These are phyloP conservation scores for Penicillium taxi DNA, from an alignment of 495 filamentous ascomycete genomes.

Conservation along the genomic window DNA sequence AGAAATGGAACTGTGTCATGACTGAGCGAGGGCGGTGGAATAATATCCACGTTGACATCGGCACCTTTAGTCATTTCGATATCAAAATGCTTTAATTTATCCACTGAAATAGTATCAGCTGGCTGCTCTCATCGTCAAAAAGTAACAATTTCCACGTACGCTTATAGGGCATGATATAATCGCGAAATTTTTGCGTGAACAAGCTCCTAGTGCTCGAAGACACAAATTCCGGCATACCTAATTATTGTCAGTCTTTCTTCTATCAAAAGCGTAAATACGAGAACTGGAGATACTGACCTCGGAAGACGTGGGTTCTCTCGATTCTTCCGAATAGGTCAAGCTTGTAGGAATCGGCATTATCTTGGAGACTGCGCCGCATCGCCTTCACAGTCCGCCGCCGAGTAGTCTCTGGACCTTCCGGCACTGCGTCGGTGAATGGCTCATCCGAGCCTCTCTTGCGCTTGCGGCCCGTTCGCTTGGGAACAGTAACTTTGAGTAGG, in stretches of 20 bases:
- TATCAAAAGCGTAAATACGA: not conserved
- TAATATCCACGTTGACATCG: slow-evolving; percentile 54
- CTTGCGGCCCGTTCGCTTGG: slow-evolving; percentile 77
- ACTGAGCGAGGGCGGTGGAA: slow-evolving; percentile 72
- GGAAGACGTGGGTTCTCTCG: slow-evolving; percentile 75
- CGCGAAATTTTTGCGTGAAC: slow-evolving; percentile 58
- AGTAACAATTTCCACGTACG: slow-evolving; percentile 33
- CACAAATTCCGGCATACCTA: slow-evolving; percentile 67
- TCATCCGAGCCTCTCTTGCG: slow-evolving; percentile 64
- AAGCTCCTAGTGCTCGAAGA: slow-evolving; percentile 52
- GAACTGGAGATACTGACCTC: slow-evolving; percentile 40
- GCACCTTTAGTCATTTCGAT: slow-evolving; percentile 56
- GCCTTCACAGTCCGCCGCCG: slow-evolving; percentile 26
- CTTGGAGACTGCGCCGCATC: slow-evolving; percentile 58
- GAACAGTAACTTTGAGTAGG: slow-evolving; percentile 77
- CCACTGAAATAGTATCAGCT: slow-evolving; percentile 34
- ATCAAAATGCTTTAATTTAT: slow-evolving; percentile 65
- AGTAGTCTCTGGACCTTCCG: slow-evolving; percentile 3
- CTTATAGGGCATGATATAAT: slow-evolving; percentile 56
- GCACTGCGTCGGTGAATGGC: slow-evolving; percentile 43
- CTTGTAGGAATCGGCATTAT: slow-evolving; percentile 61
- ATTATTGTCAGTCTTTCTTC: not conserved
- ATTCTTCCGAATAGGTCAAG: slow-evolving; percentile 67
- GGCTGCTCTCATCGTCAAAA: not conserved
- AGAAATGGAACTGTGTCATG: slow-evolving; percentile 60